Base-by-base conservation (phyloP, 1,284 basidiomycete genomes). In the Ustilago loliicola region DNA sequence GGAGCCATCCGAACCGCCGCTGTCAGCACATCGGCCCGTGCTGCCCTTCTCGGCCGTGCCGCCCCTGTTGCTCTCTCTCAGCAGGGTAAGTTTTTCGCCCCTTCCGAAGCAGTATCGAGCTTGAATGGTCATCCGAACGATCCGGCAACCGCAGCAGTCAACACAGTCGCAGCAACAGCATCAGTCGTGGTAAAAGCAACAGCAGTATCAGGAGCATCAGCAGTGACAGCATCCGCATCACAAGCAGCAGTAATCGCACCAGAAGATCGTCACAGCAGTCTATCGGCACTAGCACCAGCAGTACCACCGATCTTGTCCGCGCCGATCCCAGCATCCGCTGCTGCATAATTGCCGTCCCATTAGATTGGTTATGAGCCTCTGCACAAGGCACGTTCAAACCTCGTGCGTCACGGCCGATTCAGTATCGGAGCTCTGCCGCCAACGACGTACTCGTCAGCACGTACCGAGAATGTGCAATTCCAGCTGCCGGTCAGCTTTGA, bases 1-100 rank as follows among this genome's bases (percentile, higher is more conserved):
- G 80, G 81, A 63, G 80, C 80, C 62, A 78, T 83, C 71, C 78
- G 80, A 55, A 70, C 74, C 64, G 81, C 80, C 50, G 81, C 80
- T 63, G 77, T 77, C 73, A 80, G 79, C 66, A 78, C 74, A 30
- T 74, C 79, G 55, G 73, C 75, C 34, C 72, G 79, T 64, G 77
- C 79, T 51, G 58, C 74, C 50, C 64, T 81, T 29, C 61, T 81
- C 57, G 62, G 67, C 38, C 67, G 69, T 40, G 56, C 62, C 65
- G 72, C 66, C 51, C 70, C 77, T 61, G 68, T 76, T 55, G 76
- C 70, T 29, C 63, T 66, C 61, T 61, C 72, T 52, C 79, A 74
- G 56, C 72, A 75, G 66, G 70, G 72, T 72, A 70, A 72, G 69
- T 75, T 62, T 61, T 30, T 45, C 9, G n/a, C 47, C 40, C 10